These are phyloP conservation scores for Sporormia fimetaria DNA, from an alignment of 495 filamentous ascomycete genomes.

Conservation along the genomic window DNA sequence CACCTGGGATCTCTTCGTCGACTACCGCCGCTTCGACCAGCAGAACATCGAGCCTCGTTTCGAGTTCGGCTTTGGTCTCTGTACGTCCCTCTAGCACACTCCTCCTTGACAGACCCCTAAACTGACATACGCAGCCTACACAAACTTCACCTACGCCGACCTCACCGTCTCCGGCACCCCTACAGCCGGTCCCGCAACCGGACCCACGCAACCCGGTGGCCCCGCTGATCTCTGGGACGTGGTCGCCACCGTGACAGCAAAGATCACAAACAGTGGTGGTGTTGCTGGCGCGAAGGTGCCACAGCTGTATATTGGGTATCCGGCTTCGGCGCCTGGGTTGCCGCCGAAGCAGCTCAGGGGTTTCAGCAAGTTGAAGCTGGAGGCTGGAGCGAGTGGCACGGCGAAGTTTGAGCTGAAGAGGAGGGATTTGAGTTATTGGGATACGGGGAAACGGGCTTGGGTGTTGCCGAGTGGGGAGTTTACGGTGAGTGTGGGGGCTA, in stretches of 20 bases:
- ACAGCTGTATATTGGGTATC: slow-evolving; percentile 43
- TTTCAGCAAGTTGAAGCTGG: slow-evolving; percentile 44
- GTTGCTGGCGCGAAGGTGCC: slow-evolving; percentile 46
- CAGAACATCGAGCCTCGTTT: slow-evolving; percentile 37
- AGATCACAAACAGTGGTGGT: slow-evolving; percentile 42
- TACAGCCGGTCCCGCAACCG: slow-evolving; percentile 13
- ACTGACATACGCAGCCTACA: slow-evolving; percentile 23
- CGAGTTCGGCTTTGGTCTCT: slow-evolving; percentile 39
- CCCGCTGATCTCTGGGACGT: slow-evolving; percentile 34
- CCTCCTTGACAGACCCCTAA: neutral
- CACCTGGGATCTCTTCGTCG: slow-evolving; percentile 41
- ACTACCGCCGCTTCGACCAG: slow-evolving; percentile 44
- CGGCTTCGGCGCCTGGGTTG: slow-evolving; percentile 24
- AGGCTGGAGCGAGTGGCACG: slow-evolving; percentile 34
- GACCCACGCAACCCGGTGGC: slow-evolving; percentile 13
- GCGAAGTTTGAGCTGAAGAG: slow-evolving; percentile 40
- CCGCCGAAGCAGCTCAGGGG: slow-evolving; percentile 46
- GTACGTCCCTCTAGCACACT: slow-evolving; percentile 5
- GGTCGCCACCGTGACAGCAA: slow-evolving; percentile 36
- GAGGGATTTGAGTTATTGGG: slow-evolving; percentile 50
- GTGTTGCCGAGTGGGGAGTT: slow-evolving; percentile 41
- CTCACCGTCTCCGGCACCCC: slow-evolving; percentile 22
- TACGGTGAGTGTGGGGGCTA: slow-evolving; percentile 39
- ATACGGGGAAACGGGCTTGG: slow-evolving; percentile 40
- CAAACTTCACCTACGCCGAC: slow-evolving; percentile 29